These are phyloP conservation scores for Plasmodium billcollinsi DNA, from an alignment of 169 alveolate genomes.

Conservation along the genomic window DNA sequence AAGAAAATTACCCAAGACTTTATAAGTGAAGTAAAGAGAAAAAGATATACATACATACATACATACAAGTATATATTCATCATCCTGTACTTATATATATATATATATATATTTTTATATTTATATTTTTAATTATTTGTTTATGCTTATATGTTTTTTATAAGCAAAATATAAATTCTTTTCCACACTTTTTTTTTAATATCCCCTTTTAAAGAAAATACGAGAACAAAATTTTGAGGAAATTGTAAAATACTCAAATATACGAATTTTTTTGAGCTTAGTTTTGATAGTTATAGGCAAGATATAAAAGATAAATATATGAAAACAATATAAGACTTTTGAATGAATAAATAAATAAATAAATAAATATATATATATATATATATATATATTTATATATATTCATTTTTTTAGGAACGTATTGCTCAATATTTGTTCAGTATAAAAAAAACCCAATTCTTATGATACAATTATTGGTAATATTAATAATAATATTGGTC, in stretches of 20 bases:
- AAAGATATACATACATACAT: not conserved
- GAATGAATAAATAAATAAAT: too few species aligned
- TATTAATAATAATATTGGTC: too few species aligned
- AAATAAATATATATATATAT: too few species aligned
- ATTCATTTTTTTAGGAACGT: slow-evolving; percentile 20
- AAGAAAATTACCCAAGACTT: slow-evolving; percentile 69
- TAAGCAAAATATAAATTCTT: too few species aligned
- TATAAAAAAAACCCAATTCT: slow-evolving; percentile 54
- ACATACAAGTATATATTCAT: not conserved
- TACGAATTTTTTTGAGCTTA: slow-evolving; percentile 37
- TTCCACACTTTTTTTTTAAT: too few species aligned
- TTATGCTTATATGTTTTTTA: not conserved
- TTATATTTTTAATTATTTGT: not conserved
- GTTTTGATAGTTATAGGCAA: slow-evolving; percentile 57
- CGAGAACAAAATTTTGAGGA: slow-evolving; percentile 27
- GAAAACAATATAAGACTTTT: too few species aligned
- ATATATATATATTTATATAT: not conserved
- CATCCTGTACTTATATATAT: too few species aligned
- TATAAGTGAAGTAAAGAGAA: slow-evolving; percentile 37
- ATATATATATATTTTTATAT: slow-evolving; percentile 5
- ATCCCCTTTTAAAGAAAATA: slow-evolving; percentile 14
- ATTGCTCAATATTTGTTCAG: slow-evolving; percentile 57
- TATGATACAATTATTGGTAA: slow-evolving; percentile 56
- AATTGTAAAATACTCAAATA: slow-evolving; percentile 39
- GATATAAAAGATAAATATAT: too few species aligned